phyloP scores from a whole-genome alignment of 169 alveolate genomes.

The Plasmodium coatneyi region DNA sequence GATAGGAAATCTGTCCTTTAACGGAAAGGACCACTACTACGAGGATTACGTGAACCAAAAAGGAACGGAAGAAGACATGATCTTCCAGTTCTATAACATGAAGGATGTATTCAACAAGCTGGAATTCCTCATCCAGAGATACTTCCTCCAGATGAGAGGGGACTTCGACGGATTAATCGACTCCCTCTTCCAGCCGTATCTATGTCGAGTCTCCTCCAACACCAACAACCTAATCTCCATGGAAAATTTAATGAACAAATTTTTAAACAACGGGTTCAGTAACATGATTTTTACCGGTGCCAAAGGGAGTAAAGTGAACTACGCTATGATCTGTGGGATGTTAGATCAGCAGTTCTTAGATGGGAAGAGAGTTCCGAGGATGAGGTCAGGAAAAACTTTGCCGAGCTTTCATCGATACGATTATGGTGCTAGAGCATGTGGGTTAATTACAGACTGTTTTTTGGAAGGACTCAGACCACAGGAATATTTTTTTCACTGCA shows the following conservation, averaged over 20 bases:
- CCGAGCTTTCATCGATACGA: constrained; percentile 96
- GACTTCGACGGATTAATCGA: constrained; percentile 73
- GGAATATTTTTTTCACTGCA: constrained; percentile 99
- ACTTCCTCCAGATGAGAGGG: constrained; percentile 72
- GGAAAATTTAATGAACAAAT: constrained; percentile 81
- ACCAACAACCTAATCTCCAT: constrained; percentile 73
- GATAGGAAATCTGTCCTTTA: constrained; percentile 42
- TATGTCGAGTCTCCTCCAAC: constrained; percentile 78
- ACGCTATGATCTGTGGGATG: constrained; percentile 94
- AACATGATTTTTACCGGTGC: constrained; percentile 99
- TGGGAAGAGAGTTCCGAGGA: constrained; percentile 96
- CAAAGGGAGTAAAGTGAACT: constrained; percentile 96
- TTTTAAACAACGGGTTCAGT: constrained; percentile 97
- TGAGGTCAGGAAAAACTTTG: constrained; percentile 94
- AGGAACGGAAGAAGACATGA: constrained; percentile 44
- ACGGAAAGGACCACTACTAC: constrained; percentile 12
- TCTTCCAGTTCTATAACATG: constrained; percentile 73
- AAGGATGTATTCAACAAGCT: constrained; percentile 73
- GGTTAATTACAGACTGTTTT: constrained; percentile 97
- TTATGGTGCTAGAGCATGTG: constrained; percentile 97
- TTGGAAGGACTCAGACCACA: constrained; percentile 97
- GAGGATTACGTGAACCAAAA: constrained; percentile 11
- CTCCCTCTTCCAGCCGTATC: constrained; percentile 80
- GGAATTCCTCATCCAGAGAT: constrained; percentile 73
- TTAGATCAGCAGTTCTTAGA: constrained; percentile 97